Evolutionary conservation across 345 rosid genomes (phyloP).

Genomic region (Eucalyptus curtisii): DNA sequence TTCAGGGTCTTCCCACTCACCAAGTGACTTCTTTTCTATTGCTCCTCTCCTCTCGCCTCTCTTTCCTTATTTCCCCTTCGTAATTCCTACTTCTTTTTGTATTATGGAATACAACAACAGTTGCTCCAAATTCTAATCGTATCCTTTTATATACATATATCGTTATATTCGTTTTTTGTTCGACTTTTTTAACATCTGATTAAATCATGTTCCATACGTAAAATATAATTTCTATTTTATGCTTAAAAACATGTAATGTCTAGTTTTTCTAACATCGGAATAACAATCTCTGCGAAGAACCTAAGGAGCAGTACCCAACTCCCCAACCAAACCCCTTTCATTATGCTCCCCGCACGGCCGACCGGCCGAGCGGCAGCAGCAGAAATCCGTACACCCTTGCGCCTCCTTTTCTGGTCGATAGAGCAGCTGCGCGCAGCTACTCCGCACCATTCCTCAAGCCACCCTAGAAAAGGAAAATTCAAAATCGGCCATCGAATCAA

Average conservation of each 20-base stretch:
- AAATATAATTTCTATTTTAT: too few relatives aligned
- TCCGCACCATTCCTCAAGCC: background rate
- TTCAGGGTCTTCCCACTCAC: background rate
- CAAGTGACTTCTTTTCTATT: too few relatives aligned
- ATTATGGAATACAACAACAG: background rate
- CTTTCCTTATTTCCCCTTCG: background rate
- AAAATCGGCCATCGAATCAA: background rate
- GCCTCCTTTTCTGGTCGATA: background rate
- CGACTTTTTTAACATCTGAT: background rate
- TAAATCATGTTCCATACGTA: background rate
- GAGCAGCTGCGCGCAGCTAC: background rate
- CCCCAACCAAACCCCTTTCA: background rate
- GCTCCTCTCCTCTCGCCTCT: background rate
- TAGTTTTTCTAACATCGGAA: background rate
- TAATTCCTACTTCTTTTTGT: too few relatives aligned
- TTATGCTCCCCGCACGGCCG: background rate
- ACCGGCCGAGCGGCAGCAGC: background rate
- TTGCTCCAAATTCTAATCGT: too few relatives aligned
- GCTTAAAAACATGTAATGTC: too few relatives aligned
- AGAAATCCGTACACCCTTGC: background rate
- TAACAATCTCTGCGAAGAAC: background rate
- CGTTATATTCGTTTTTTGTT: background rate
- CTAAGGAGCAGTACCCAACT: background rate
- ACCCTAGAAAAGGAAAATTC: background rate
- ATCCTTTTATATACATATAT: too few relatives aligned